Evolutionary conservation across 805 yeast species (phyloP), one percentile per base, ranked within the genome.

Genomic region (Wickerhamiella dianesei): DNA sequence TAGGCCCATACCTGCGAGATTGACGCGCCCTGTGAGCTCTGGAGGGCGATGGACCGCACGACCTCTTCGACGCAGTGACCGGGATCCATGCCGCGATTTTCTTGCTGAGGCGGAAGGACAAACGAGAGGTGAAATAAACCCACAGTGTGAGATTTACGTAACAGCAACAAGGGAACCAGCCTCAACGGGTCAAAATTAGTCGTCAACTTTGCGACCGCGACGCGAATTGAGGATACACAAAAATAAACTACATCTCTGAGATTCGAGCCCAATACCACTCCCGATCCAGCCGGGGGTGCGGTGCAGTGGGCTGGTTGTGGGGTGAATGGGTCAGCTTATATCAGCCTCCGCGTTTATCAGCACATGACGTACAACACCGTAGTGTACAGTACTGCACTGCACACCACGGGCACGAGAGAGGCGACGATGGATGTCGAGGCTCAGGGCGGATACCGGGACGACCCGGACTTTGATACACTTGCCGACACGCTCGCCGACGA

Each of bases 391-490:
- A 25, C 12, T 25, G 12, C 32, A 25, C 32, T 6, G 6, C 32
- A 6, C 6, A 6, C 32, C 32, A 12, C 9, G 32, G 9, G 6
- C 9, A 6, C 32, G 12, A 12, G 6, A 25, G 32, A 25, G 32
- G 32, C 32, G 32, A 25, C 32, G 32, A 53, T 52, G 52, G 58
- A 55, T 36, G 22, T 54, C 6, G 59, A 56, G 37, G 46, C 54
- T 4, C 46, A 47, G 21, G 48, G 46, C 9, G 58, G 54, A 13
- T 57, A 53, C 40, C 43, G 41, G 4, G 67, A 76, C 56, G 67
- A 73, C 20, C 80, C 82, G 2, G 77, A 71, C 55, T 77, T 74
- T 56, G 78, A 75, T 44, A 48, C 53, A 4, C 56, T 69, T 14
- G 64, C 69, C 18, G 75, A 76, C 43, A 55, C 58, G 8, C 59